Evolutionary conservation across 495 filamentous ascomycete genomes (phyloP).

Genomic region (Neurospora africana): DNA sequence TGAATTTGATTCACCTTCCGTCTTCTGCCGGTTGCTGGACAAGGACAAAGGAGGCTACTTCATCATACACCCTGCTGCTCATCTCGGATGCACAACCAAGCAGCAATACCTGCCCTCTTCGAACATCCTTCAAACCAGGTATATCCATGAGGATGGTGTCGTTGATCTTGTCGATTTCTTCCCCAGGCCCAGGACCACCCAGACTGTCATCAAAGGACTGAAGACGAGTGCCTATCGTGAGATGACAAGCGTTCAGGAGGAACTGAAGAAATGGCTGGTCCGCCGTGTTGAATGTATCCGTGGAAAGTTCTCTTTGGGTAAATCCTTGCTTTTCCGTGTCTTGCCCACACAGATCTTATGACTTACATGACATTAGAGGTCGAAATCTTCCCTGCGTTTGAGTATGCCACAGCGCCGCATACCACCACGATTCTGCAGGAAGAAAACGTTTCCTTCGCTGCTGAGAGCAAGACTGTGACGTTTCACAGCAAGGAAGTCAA

Average conservation of each 20-base stretch:
- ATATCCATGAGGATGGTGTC: constrained; percentile 60
- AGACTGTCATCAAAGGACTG: constrained; percentile 28
- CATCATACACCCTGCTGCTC: constrained; percentile 43
- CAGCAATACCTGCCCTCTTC: constrained; percentile 59
- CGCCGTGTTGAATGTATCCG: constrained; percentile 59
- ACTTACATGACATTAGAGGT: constrained; percentile 29
- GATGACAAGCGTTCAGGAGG: constrained; percentile 37
- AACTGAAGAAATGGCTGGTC: constrained; percentile 51
- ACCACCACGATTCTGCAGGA: constrained; percentile 37
- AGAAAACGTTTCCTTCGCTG: constrained; percentile 20
- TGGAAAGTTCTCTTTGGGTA: constrained; percentile 45
- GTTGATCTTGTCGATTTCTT: constrained; percentile 66
- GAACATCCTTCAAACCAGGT: constrained; percentile 60
- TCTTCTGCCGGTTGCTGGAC: constrained; percentile 60
- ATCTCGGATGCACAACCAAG: constrained; percentile 48
- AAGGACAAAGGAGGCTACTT: constrained; percentile 62
- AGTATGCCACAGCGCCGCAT: constrained; percentile 52
- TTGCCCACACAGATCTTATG: neutral
- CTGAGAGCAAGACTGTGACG: constrained; percentile 47
- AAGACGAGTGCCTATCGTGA: constrained; percentile 42
- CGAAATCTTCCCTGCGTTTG: constrained; percentile 60
- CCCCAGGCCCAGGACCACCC: constrained; percentile 44
- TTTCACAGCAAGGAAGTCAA: constrained; percentile 48
- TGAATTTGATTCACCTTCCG: constrained; percentile 54
- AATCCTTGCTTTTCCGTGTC: neutral